Evolutionary conservation across 2,329 filamentous ascomycete genomes (phyloP).

Genomic region (Talaromyces rugulosus): DNA sequence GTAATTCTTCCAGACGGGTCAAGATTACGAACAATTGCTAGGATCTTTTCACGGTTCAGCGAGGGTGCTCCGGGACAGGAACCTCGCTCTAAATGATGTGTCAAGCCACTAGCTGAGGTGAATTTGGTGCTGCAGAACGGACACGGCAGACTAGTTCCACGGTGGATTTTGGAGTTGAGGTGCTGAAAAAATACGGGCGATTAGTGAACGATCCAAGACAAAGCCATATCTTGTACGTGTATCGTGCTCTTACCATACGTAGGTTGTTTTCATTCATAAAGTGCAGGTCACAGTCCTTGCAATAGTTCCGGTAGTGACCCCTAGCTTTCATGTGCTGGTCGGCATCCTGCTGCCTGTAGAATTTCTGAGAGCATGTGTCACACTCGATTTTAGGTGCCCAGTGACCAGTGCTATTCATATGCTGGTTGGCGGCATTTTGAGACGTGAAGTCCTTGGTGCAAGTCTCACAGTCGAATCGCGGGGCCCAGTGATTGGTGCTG

Average conservation of each 20-base stretch:
- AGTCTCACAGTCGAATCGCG: conserved; percentile 25
- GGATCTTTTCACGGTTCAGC: conserved; percentile 49
- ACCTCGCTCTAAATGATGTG: conserved; percentile 55
- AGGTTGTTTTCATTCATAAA: conserved; percentile 32
- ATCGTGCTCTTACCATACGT: conserved; percentile 20
- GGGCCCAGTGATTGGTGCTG: conserved; percentile 16
- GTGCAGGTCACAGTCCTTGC: conserved; percentile 22
- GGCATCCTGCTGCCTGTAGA: conserved; percentile 17
- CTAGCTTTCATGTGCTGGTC: conserved; percentile 26
- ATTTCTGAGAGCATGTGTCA: conserved; percentile 24
- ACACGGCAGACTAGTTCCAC: conserved; percentile 44
- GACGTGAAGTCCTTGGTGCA: conserved; percentile 23
- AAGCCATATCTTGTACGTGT: neutral
- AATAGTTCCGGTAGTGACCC: conserved; percentile 25
- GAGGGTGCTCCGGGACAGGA: conserved; percentile 44
- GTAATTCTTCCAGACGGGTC: conserved; percentile 51
- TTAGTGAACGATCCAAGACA: neutral
- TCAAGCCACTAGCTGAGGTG: conserved; percentile 51
- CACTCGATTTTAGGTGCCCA: conserved; percentile 16
- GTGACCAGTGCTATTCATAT: conserved; percentile 25
- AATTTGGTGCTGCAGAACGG: conserved; percentile 51
- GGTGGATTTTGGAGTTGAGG: conserved; percentile 50
- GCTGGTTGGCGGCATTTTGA: conserved; percentile 21
- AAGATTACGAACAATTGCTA: conserved; percentile 39
- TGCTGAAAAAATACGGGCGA: conserved; percentile 42